Conservation (phyloP, 176 grass and related monocot genomes). For the Themeda triandra region DNA sequence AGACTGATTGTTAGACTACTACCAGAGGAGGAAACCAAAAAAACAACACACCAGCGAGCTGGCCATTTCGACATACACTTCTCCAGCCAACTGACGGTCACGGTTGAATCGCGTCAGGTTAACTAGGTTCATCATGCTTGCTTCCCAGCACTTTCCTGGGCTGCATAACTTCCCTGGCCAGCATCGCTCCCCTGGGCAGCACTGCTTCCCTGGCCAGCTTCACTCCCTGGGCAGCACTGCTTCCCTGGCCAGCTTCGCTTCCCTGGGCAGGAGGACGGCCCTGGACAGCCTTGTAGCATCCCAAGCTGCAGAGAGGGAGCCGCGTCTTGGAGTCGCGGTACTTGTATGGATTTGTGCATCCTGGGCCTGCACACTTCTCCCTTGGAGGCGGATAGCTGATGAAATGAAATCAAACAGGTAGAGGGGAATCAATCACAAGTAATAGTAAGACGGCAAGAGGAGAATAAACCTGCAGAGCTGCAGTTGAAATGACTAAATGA, state of each 20-base stretch:
- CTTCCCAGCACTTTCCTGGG: not conserved
- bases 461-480: not conserved
- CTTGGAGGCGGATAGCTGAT: conserved; percentile 92
- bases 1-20: not conserved
- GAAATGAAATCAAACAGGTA: conserved; percentile 8
- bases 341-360: conserved; percentile 86
- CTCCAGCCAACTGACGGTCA: not conserved
- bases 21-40: not conserved
- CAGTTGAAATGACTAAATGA: not conserved
- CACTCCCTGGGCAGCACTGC: not conserved
- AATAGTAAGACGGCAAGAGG: not conserved
- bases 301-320: conserved; percentile 82
- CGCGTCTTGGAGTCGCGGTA: conserved; percentile 89
- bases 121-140: conserved; percentile 50
- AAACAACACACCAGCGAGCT: conserved; percentile 29
- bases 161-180: too few relatives aligned
- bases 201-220: not conserved
- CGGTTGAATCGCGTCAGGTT: not conserved
- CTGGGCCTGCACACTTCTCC: conserved; percentile 90
- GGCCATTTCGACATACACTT: conserved; percentile 28
- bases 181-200: not conserved
- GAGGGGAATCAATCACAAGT: not conserved
- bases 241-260: conserved; percentile 10
- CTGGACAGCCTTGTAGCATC: conserved; percentile 85
- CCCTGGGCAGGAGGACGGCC: conserved; percentile 21